Evolutionary conservation across 2,329 filamentous ascomycete genomes (phyloP), one percentile per base, ranked within the genome.

Genomic region (Aspergillus sp.): DNA sequence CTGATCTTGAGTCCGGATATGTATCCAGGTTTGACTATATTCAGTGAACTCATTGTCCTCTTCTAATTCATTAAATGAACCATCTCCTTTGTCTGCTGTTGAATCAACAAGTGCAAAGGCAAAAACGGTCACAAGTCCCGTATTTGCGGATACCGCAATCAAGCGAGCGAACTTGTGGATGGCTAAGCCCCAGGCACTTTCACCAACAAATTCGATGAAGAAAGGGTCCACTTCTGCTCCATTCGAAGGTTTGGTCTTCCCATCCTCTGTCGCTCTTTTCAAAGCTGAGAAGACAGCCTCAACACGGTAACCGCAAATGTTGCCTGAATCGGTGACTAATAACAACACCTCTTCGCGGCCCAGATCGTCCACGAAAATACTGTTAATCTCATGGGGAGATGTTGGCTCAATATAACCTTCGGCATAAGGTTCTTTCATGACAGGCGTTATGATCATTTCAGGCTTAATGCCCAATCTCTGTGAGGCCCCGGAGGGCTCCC

Each of bases 141-240:
- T 84, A 70, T 99, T 99, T 0, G 90, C 87, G 65, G 90, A 90
- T 40, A 96, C 88, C 0, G 93, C 95, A 61, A 99, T 89, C 60
- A 97, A 79, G 0, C 93, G 86, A n/a, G 90, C 91, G 61, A 87
- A 79, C 60, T 85, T 82, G 71, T 98, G 93, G 11, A 96, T 82
- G 7, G 91, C 89, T 48, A 96, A 75, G 0, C 93, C 95, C 95
- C 95, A 99, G 2, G 93, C 93, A 59, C 90, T 93, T 23, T 76
- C 77, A 1, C 85, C 84, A 2, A 96, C 91, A 69, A 90, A 92
- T 39, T 89, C 84, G 58, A 86, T 84, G 57, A 96, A 90, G 68
- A 96, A 90, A 2, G 77, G 75, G 17, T 70, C 69, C 15, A 79
- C 66, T 49, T 73, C 70, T 7, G 69, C 57, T n/a, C 66, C 62